Base-by-base conservation (phyloP, 2,329 filamentous ascomycete species). In the Botrytis elliptica region DNA sequence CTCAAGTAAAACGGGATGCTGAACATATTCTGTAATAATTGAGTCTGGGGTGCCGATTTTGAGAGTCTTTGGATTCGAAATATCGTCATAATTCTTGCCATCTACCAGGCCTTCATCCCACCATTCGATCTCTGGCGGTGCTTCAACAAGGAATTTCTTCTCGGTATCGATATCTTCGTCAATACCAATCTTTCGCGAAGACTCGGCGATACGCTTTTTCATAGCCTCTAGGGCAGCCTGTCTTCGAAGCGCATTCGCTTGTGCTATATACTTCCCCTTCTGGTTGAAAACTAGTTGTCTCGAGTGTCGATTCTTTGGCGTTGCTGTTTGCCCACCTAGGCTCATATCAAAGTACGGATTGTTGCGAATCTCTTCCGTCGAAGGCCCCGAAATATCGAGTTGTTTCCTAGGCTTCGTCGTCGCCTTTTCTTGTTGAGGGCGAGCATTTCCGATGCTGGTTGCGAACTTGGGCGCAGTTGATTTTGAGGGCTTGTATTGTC, bases 181-280 rank as follows among this genome's bases (percentile, higher is more conserved):
- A 75, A 98, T 93, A 65, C 94, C 95, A n/a, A 92, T 94, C 81
- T 94, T 95, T 74, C 95, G 89, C 18, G 94, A 92, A 78, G 94
- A 91, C 77, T 92, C 92, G 1, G 95, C 95, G 77, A 99, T 97
- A 73, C 92, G 89, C 85, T 92, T 95, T 84, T 98, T 98, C 90
- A 99, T 95, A 75, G 92, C 92, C 85, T 99, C 97, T 42, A 99
- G 86, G 69, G 92, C 92, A 60, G 92, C 94, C 83, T 98, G 95
- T 75, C 94, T 89, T 75, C 96, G 91, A 70, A 98, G 85, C 73
- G 95, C 95, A 81, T 93, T 95, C 12, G 93, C 96, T 83, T 98
- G 95, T 76, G 94, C 92, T 75, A 98, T 97, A 80, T 97, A 98
- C 87, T 98, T 98, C 71, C 96, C 96, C 82, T 97, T 97, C 78